Evolutionary conservation across 352 stramenopile genomes (phyloP).

Genomic region (Phytophthora capsici): DNA sequence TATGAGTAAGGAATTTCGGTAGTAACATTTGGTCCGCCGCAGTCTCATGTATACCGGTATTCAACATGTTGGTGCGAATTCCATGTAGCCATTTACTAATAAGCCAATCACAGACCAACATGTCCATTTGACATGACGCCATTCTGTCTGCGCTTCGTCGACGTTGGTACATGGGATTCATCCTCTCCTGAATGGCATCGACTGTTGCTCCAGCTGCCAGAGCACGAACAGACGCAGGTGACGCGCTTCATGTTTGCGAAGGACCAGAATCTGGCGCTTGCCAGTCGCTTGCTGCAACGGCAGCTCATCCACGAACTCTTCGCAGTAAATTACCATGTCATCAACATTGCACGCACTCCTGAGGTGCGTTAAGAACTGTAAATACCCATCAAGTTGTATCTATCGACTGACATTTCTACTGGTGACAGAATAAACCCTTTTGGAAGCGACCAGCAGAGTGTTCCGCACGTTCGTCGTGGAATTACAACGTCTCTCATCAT

Average conservation of each 20-base stretch:
- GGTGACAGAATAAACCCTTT: constrained; percentile 67
- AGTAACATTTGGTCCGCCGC: too few species aligned
- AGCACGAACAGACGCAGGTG: constrained; percentile 56
- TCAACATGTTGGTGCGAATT: too few species aligned
- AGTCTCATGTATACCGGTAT: too few species aligned
- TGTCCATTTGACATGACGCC: not conserved
- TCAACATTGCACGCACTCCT: constrained; percentile 62
- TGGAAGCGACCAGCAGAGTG: constrained; percentile 38
- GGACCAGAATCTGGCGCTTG: constrained; percentile 70
- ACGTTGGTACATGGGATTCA: constrained; percentile 54
- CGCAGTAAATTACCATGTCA: constrained; percentile 31
- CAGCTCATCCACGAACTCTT: constrained; percentile 53
- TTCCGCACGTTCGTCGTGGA: constrained; percentile 46
- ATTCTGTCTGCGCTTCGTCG: constrained; percentile 39
- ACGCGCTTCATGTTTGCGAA: constrained; percentile 69
- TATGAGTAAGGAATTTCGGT: too few species aligned
- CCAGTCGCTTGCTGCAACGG: constrained; percentile 69
- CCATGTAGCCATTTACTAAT: constrained; percentile 4
- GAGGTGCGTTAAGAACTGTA: constrained; percentile 42
- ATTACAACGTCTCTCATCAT: constrained; percentile 87
- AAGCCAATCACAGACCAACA: not conserved
- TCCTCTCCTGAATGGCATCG: constrained; percentile 40
- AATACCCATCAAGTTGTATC: not conserved
- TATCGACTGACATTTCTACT: not conserved
- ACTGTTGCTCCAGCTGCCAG: constrained; percentile 43